Evolutionary conservation across 768 basidiomycete genomes (phyloP).

Genomic region (Termitomyces sp.): DNA sequence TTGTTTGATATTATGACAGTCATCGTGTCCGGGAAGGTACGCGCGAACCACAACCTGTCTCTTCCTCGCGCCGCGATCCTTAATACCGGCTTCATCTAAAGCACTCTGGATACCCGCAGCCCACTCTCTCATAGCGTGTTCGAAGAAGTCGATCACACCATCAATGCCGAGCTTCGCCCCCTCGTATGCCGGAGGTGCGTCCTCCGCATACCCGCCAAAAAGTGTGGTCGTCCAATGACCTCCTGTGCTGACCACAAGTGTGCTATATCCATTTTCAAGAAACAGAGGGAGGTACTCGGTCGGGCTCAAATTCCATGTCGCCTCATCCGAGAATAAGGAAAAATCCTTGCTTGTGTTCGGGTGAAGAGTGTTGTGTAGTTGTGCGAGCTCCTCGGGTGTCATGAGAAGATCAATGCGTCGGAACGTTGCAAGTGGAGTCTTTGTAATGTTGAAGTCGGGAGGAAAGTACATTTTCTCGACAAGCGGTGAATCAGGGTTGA

Average conservation of each 20-base stretch:
- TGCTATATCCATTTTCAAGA: slow-evolving; percentile 48
- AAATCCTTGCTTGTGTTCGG: slow-evolving; percentile 22
- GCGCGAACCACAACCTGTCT: slow-evolving; percentile 51
- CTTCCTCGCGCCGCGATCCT: slow-evolving; percentile 15
- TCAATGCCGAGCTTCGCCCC: slow-evolving; percentile 43
- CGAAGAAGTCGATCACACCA: slow-evolving; percentile 52
- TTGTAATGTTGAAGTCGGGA: slow-evolving; percentile 43
- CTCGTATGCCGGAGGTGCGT: neutral
- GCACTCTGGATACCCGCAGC: slow-evolving; percentile 43
- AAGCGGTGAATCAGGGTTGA: slow-evolving; percentile 50
- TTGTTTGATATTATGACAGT: slow-evolving; percentile 44
- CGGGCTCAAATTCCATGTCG: slow-evolving; percentile 47
- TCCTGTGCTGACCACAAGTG: slow-evolving; percentile 57
- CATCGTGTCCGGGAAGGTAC: slow-evolving; percentile 62
- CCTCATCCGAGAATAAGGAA: slow-evolving; percentile 51
- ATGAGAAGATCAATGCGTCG: slow-evolving; percentile 59
- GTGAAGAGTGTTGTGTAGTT: slow-evolving; percentile 35
- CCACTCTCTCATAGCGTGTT: slow-evolving; percentile 52
- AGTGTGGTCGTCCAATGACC: slow-evolving; percentile 67
- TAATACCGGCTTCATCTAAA: slow-evolving; percentile 28
- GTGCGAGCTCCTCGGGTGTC: slow-evolving; percentile 39
- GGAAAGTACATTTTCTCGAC: slow-evolving; percentile 34
- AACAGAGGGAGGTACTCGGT: slow-evolving; percentile 49
- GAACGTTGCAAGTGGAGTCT: slow-evolving; percentile 62
- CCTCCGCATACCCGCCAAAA: slow-evolving; percentile 29